These are phyloP conservation scores for Vickermania ingenoplastis DNA, from an alignment of 208 protist genomes.

Conservation along the genomic window DNA sequence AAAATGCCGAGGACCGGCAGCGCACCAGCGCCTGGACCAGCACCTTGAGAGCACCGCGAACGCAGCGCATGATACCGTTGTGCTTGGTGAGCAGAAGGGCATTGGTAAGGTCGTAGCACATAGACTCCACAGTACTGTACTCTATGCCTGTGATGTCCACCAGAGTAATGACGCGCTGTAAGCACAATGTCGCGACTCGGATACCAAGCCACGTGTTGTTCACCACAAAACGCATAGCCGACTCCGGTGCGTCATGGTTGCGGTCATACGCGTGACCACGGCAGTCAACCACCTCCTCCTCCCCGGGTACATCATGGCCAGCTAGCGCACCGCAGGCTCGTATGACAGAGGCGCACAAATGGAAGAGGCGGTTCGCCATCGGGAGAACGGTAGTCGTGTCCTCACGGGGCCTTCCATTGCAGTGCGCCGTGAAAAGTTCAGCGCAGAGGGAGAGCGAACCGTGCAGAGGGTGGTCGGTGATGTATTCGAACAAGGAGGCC, in stretches of 20 bases:
- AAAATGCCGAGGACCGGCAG: slow-evolving; percentile 30
- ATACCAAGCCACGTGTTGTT: slow-evolving; percentile 88
- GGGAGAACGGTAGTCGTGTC: not conserved
- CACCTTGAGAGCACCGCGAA: slow-evolving; percentile 49
- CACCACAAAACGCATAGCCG: slow-evolving; percentile 64
- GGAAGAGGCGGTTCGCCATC: slow-evolving; percentile 1
- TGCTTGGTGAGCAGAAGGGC: slow-evolving; percentile 81
- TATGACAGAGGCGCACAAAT: not conserved
- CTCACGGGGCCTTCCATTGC: not conserved
- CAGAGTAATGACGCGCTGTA: slow-evolving; percentile 31
- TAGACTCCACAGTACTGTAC: slow-evolving; percentile 19
- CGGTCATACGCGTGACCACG: slow-evolving; percentile 77
- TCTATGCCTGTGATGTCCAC: slow-evolving; percentile 27
- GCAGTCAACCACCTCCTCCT: slow-evolving; percentile 65
- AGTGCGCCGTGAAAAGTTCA: not conserved
- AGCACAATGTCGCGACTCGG: slow-evolving; percentile 35
- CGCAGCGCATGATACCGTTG: slow-evolving; percentile 85
- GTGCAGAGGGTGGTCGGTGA: not conserved
- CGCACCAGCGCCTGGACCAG: slow-evolving; percentile 49
- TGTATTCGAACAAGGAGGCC: not conserved
- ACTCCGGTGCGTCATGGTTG: slow-evolving; percentile 26
- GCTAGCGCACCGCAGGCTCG: slow-evolving; percentile 13
- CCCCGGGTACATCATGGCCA: slow-evolving; percentile 6
- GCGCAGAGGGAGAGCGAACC: not conserved
- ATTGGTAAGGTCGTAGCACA: slow-evolving; percentile 53